Evolutionary conservation across 1,284 basidiomycete genomes (phyloP).

Genomic region (Leccinum solheimii): DNA sequence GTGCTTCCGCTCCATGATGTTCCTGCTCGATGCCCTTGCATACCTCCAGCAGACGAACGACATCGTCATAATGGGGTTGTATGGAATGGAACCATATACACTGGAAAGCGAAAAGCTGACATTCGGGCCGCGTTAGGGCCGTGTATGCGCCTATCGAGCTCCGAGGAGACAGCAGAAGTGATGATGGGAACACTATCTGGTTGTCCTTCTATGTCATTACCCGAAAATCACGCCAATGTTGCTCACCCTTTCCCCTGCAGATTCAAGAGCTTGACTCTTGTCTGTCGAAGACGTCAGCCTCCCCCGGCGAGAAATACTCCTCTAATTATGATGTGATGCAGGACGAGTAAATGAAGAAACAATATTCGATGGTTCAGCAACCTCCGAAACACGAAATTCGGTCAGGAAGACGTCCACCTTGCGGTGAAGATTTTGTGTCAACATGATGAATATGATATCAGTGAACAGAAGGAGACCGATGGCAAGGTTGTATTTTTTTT

Average conservation of each 20-base stretch:
- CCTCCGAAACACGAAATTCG: conserved; percentile 18
- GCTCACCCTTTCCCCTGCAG: not conserved
- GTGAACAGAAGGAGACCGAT: conserved; percentile 10
- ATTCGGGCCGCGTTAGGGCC: not conserved
- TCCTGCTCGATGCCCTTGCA: no score
- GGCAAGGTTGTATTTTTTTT: not conserved
- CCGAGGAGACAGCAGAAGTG: not conserved
- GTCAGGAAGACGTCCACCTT: conserved; percentile 18
- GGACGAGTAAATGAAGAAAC: not conserved
- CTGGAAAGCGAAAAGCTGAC: not conserved
- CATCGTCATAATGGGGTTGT: no score
- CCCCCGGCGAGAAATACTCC: not conserved
- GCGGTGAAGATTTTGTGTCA: not conserved
- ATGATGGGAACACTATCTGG: not conserved
- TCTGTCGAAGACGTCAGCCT: not conserved
- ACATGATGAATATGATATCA: conserved; percentile 9
- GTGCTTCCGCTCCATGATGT: no score
- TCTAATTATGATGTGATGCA: not conserved
- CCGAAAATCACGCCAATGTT: not conserved
- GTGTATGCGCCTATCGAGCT: not conserved
- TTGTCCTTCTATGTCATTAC: no score
- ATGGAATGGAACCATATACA: not conserved
- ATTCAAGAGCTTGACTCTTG: not conserved
- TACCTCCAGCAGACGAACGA: no score
- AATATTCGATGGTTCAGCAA: conserved; percentile 7